These are phyloP conservation scores for Botrytis elliptica DNA, from an alignment of 2,329 filamentous ascomycete species.

Conservation along the genomic window DNA sequence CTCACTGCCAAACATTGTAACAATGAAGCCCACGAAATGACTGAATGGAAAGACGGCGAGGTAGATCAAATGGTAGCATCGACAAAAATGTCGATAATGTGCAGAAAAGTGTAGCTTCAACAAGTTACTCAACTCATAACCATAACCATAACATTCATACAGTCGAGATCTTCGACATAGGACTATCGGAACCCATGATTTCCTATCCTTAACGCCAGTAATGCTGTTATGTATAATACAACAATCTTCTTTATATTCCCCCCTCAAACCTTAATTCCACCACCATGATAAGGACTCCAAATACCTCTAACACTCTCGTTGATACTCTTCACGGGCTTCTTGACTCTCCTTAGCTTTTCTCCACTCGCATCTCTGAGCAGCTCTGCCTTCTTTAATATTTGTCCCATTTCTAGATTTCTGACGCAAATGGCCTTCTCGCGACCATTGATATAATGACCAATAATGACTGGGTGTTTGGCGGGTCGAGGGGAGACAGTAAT, in stretches of 20 bases:
- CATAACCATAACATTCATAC: background rate
- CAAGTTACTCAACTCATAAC: background rate
- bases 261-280: conserved; percentile 38
- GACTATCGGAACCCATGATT: conserved; percentile 3
- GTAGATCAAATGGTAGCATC: conserved; percentile 1
- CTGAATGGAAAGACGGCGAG: too few species aligned
- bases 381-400: conserved; percentile 78
- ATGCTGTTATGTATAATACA: conserved; percentile 32
- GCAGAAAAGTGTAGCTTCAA: background rate
- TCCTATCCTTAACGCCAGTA: conserved; percentile 31
- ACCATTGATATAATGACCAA: conserved; percentile 91
- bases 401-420: conserved; percentile 75
- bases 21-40: background rate
- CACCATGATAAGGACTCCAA: conserved; percentile 69
- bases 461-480: conserved; percentile 83
- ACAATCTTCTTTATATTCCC: background rate
- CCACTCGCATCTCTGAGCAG: conserved; percentile 72
- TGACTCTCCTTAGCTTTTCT: conserved; percentile 65
- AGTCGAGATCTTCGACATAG: conserved; percentile 6
- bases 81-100: background rate
- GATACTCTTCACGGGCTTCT: conserved; percentile 63
- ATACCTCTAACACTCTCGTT: conserved; percentile 67
- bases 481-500: conserved; percentile 88
- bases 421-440: conserved; percentile 83
- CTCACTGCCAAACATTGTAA: background rate